Evolutionary conservation across 2,329 filamentous ascomycete genomes (phyloP), one percentile per base, ranked within the genome.

Genomic region (Calonectria pteridis): DNA sequence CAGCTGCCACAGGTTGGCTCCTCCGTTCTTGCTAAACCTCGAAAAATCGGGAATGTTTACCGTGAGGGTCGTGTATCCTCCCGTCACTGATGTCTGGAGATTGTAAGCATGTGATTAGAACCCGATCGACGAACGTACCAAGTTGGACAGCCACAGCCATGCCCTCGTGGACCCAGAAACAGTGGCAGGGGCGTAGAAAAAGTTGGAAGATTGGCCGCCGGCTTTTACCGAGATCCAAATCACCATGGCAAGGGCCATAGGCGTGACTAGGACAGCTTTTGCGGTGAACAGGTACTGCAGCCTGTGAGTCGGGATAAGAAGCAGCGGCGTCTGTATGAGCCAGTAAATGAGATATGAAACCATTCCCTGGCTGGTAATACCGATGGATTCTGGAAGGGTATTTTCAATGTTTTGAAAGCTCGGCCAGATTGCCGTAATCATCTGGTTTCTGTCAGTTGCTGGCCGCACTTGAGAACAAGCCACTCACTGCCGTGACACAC

Each of bases 331-430:
- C 76, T 88, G 87, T 4, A 86, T 77, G 50, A 87, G 85, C 84
- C 86, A 89, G 77, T 87, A 88, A 18, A 88, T 78, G 67, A 89
- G 86, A 73, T 86, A 84, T 46, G 82, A 87, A 6, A 88, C 78
- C 73, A 88, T 77, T 2, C 82, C 84, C 26, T 84, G 83, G 53
- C 84, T 81, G 73, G 77, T 77, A 69, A 81, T 76, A 14, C 83
- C 83, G 11, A 82, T 81, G 26, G 78, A 80, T 1, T 77, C 77
- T 2, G 84, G 82, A n/a, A 87, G 80, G 43, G 82, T 80, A 68
- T 87, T 86, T 6, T 83, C 81, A n/a, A 73, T 79, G 74, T 79
- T 80, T 29, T 77, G 75, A 69, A 84, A 86, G 18, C 81, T 83
- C 1, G 85, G 84, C 85, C 85, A 87, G 69, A 86, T 85, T 1